A percentile compares a stretch with the other conserved stretches of the same genome.
These are phyloP conservation scores for Fraxinus sp. DNA, from an alignment of 305 asterid genomes.

Conservation along the genomic window DNA sequence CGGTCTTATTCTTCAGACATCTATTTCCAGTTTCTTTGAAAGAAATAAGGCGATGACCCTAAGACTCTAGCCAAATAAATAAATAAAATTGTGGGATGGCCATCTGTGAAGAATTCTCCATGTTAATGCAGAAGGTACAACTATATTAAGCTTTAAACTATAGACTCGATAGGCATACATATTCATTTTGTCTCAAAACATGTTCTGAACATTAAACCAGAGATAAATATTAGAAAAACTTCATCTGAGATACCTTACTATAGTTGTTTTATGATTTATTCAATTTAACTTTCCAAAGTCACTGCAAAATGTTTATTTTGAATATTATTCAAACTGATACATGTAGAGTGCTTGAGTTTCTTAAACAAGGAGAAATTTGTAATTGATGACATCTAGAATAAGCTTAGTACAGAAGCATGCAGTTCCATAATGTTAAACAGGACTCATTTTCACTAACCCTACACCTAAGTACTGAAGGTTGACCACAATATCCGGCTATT, in stretches of 20 bases:
- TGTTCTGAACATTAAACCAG: neutral
- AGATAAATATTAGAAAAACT: neutral
- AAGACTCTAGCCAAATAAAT: neutral
- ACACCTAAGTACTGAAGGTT: slow-evolving; percentile 8
- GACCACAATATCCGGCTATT: slow-evolving; percentile 1
- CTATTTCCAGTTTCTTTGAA: neutral
- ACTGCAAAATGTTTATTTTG: neutral
- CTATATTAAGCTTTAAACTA: neutral
- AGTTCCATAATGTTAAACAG: neutral
- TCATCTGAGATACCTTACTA: neutral
- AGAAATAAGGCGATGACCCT: neutral
- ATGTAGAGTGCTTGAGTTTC: neutral
- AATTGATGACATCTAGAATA: neutral
- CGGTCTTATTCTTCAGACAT: neutral
- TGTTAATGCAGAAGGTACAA: neutral
- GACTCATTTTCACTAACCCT: neutral
- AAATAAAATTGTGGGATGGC: neutral
- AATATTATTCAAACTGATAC: neutral
- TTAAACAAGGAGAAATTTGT: neutral
- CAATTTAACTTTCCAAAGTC: neutral
- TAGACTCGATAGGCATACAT: neutral
- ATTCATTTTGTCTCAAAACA: neutral
- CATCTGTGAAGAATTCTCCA: neutral
- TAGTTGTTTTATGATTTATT: neutral
- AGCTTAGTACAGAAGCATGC: neutral